Base-by-base conservation (phyloP, 345 rosid genomes). In the Schrenkiella parvula region DNA sequence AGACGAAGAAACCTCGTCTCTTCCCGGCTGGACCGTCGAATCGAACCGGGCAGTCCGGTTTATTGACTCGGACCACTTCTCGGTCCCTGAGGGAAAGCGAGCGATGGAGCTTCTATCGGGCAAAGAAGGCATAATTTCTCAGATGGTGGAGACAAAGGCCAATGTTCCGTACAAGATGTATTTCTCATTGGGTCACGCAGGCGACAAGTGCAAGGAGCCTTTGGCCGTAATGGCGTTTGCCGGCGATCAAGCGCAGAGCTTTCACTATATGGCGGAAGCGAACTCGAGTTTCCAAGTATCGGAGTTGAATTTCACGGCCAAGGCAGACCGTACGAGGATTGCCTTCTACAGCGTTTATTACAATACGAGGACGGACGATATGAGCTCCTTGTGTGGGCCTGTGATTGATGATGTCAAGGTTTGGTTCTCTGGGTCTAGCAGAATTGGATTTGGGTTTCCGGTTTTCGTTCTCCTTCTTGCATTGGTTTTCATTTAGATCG, bases 381-480 rank as follows among this genome's bases (percentile, higher is more conserved):
- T 86, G 98, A 91, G 93, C 82, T 93, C 98, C 13, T 71, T 93
- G 23, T 93, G 98, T 46, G 98, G 98, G 39, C 98, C 97, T 2
- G 98, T 93, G 66, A 84, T 93, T 67, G 98, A 93, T n/a, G 88
- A 90, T 23, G 83, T 93, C 5, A 76, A 78, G 73, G 97, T 93
- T 10, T 89, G 93, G 97, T 85, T 80, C 68, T 87, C 97, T 0
- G 76, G 75, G 48, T 80, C 88, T 6, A 14, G 80, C 13, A 81
- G 68, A 47, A 26, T 34, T 72, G 68, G 75, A 9, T 28, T 81
- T 5, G 82, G 77, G 39, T 25, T 81, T 51, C 74, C 75, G 26
- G 42, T 80, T 61, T 82, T 73, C 75, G 15, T 56, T 32, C 48
- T 52, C 43, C 63, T 78, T 34, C 66, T 82, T 35, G 7, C 32